Evolutionary conservation across 2,329 filamentous ascomycete species (phyloP).

Genomic region (Thelonectria blattea): DNA sequence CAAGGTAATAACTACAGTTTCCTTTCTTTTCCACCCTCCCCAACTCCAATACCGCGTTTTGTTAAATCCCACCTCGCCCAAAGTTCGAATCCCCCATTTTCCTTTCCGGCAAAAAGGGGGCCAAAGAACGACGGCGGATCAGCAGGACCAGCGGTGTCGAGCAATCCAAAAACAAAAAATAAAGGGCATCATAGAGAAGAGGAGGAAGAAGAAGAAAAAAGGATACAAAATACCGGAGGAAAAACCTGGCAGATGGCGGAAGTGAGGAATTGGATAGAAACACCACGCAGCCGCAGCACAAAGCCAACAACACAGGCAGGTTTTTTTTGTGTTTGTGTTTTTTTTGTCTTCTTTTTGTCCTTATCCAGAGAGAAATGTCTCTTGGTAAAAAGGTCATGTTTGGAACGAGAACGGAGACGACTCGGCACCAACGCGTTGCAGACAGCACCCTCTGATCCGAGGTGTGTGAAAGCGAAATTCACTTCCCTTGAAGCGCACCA

Average conservation of each 20-base stretch:
- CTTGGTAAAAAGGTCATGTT: neutral
- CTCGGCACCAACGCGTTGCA: conserved; percentile 2
- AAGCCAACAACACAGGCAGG: neutral
- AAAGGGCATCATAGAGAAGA: neutral
- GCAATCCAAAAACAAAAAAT: neutral
- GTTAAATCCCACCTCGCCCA: neutral
- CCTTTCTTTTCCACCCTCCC: neutral
- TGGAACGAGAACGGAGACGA: neutral
- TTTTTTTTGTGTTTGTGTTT: too few relatives aligned
- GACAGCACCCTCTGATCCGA: conserved; percentile 21
- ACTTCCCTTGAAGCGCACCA: conserved; percentile 25
- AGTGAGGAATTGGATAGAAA: neutral
- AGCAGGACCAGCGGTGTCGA: neutral
- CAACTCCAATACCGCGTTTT: neutral
- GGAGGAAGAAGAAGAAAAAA: neutral
- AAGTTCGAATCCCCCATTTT: neutral
- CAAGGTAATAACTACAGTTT: neutral
- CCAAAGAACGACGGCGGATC: neutral
- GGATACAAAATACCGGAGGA: neutral
- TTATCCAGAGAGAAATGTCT: neutral
- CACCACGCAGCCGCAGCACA: neutral
- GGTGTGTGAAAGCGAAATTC: conserved; percentile 27
- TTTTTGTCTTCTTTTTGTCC: too few relatives aligned
- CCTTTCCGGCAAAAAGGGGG: neutral
- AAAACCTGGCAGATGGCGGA: neutral